Percentiles rank a stretch among this genome's conserved stretches.
These are phyloP conservation scores for Chaetothyriales sp. DNA, from an alignment of 2,329 filamentous ascomycete genomes.

Conservation along the genomic window DNA sequence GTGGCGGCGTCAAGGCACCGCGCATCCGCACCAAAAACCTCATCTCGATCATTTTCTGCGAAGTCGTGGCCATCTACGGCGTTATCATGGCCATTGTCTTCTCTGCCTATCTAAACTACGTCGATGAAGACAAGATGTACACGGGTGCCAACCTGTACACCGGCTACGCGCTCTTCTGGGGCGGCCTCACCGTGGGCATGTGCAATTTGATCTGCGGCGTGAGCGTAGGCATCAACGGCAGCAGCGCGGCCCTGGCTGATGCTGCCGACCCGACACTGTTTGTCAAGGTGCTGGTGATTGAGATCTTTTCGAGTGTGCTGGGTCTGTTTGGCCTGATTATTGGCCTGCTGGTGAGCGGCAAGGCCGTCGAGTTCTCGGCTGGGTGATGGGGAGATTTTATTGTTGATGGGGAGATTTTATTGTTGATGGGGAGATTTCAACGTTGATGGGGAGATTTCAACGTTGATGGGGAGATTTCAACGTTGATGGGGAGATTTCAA, in stretches of 20 bases:
- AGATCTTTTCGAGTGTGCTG: constrained; percentile 96
- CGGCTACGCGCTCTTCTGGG: constrained; percentile 92
- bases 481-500: background rate
- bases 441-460: background rate
- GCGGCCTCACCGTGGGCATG: constrained; percentile 80
- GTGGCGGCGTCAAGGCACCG: constrained; percentile 89
- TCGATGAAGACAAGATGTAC: constrained; percentile 52
- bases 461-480: background rate
- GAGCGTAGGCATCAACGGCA: constrained; percentile 94
- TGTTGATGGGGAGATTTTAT: background rate
- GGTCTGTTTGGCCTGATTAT: constrained; percentile 94
- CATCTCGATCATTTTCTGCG: constrained; percentile 99
- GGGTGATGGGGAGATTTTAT: background rate
- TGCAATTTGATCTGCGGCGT: constrained; percentile 96
- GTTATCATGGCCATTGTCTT: constrained; percentile 99
- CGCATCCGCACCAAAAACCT: constrained; percentile 98
- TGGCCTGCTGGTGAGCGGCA: constrained; percentile 73
- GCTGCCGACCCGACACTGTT: constrained; percentile 89
- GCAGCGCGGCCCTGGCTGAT: constrained; percentile 88
- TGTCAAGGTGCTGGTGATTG: constrained; percentile 96
- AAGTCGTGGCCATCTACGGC: constrained; percentile 98
- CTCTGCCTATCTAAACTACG: constrained; percentile 61
- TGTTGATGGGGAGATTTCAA: background rate
- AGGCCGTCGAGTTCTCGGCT: constrained; percentile 47
- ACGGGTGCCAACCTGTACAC: constrained; percentile 79